These are phyloP conservation scores for Scedosporium dehoogii DNA, from an alignment of 2,329 filamentous ascomycete species.

Conservation along the genomic window DNA sequence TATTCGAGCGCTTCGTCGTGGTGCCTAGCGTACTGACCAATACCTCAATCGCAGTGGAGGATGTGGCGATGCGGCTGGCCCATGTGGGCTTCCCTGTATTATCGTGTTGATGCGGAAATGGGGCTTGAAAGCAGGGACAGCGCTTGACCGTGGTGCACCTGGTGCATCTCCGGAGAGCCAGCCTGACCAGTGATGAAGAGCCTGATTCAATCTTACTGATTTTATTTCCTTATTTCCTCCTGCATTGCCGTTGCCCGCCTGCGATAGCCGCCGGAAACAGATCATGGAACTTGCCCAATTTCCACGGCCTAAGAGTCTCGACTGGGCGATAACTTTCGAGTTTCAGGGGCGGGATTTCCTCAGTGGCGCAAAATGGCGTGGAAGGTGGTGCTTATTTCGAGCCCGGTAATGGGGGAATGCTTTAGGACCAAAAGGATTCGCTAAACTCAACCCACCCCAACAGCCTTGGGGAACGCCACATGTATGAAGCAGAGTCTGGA, in stretches of 20 bases:
- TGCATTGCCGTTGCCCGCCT: background rate
- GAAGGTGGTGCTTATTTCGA: background rate
- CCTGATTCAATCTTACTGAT: too few relatives aligned
- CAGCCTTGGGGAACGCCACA: background rate
- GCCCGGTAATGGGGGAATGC: background rate
- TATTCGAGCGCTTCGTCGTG: background rate
- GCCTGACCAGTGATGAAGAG: too few relatives aligned
- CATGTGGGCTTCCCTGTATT: background rate
- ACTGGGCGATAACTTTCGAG: background rate
- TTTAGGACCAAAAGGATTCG: background rate
- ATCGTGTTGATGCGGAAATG: background rate
- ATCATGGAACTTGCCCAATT: too few relatives aligned
- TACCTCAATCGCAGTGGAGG: background rate
- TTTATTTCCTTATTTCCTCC: too few relatives aligned
- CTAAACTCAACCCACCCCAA: background rate
- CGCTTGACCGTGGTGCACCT: too few relatives aligned
- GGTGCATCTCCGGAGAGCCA: too few relatives aligned
- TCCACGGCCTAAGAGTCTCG: background rate
- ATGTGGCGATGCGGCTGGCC: background rate
- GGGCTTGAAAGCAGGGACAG: too few relatives aligned
- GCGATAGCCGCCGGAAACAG: background rate
- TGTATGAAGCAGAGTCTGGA: background rate
- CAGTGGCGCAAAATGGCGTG: background rate
- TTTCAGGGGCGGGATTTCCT: background rate
- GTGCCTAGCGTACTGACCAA: background rate